phyloP scores from a whole-genome alignment of 306 rosid species.

The Bauhinia variegata region DNA sequence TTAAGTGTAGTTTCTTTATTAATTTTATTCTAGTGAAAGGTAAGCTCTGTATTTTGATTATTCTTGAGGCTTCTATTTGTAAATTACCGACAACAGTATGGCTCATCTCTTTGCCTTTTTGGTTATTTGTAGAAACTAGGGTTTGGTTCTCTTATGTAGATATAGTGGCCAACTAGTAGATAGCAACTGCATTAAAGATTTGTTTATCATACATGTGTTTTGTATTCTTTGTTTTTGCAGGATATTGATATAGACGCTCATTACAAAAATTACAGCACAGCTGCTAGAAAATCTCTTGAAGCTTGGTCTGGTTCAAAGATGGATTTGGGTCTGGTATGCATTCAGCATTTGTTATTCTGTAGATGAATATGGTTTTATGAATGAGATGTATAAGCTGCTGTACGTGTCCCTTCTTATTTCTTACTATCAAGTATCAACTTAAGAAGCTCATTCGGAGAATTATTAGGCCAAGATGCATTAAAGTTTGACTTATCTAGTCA shows the following conservation, averaged over 20 bases:
- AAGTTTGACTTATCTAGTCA: slow-evolving; percentile 1
- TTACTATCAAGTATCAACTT: not conserved
- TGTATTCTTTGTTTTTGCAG: slow-evolving; percentile 47
- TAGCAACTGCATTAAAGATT: no score
- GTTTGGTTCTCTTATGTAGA: no score
- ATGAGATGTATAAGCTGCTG: slow-evolving; percentile 14
- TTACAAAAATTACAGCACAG: slow-evolving; percentile 61
- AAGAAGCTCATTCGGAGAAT: not conserved
- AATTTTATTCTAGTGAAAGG: slow-evolving; percentile 11
- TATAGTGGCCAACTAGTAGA: no score
- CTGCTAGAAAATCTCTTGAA: slow-evolving; percentile 87
- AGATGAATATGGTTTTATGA: slow-evolving; percentile 20
- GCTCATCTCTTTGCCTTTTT: no score
- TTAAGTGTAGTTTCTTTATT: not conserved
- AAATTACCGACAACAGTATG: slow-evolving; percentile 12
- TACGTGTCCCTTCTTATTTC: not conserved
- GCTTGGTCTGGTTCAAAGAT: slow-evolving; percentile 88
- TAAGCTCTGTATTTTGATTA: slow-evolving; percentile 7
- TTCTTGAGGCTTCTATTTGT: slow-evolving; percentile 15
- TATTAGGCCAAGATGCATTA: no score
- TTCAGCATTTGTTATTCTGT: slow-evolving; percentile 16
- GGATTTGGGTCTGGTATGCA: slow-evolving; percentile 90
- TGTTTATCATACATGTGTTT: no score
- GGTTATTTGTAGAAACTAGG: no score
- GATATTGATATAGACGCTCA: slow-evolving; percentile 69